These are phyloP conservation scores for Schizosaccharomyces lindneri DNA, from an alignment of 805 yeast genomes.

Conservation along the genomic window DNA sequence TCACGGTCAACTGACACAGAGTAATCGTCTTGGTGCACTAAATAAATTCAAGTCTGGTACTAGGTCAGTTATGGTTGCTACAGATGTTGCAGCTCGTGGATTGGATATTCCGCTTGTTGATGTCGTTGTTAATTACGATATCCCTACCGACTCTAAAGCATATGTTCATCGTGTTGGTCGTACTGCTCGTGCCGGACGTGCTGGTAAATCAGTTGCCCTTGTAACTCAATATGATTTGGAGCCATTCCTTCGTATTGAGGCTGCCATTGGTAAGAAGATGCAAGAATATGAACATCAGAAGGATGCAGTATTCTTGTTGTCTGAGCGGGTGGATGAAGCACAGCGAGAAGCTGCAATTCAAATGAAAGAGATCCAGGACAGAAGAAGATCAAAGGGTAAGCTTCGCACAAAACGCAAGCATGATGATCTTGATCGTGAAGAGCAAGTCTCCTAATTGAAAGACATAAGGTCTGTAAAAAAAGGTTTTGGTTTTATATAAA, in stretches of 20 bases:
- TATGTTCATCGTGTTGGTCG: slow-evolving; percentile 96
- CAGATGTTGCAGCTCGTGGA: slow-evolving; percentile 99
- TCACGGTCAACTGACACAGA: slow-evolving; percentile 75
- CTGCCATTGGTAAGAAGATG: slow-evolving; percentile 57
- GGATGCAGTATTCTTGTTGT: slow-evolving; percentile 49
- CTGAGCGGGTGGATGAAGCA: slow-evolving; percentile 76
- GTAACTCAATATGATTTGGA: slow-evolving; percentile 91
- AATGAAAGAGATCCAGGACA: slow-evolving; percentile 34
- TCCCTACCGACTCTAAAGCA: slow-evolving; percentile 92
- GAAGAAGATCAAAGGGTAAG: slow-evolving; percentile 9
- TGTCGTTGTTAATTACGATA: slow-evolving; percentile 87
- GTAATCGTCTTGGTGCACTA: slow-evolving; percentile 74
- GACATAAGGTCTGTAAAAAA: neutral
- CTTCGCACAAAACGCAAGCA: slow-evolving; percentile 18
- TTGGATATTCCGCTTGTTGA: slow-evolving; percentile 96
- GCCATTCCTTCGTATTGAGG: slow-evolving; percentile 65
- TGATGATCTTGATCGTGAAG: slow-evolving; percentile 25
- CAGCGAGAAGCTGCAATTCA: slow-evolving; percentile 67
- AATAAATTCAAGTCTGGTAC: slow-evolving; percentile 78
- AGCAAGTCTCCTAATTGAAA: slow-evolving; percentile 7
- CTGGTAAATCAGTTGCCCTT: slow-evolving; percentile 65
- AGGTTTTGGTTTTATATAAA: neutral
- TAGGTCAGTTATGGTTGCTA: slow-evolving; percentile 86
- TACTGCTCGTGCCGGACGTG: slow-evolving; percentile 82
- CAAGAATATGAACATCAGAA: slow-evolving; percentile 64